Conservation (phyloP, 192 early-diverging fungal genomes). For the Piromyces finnis region DNA sequence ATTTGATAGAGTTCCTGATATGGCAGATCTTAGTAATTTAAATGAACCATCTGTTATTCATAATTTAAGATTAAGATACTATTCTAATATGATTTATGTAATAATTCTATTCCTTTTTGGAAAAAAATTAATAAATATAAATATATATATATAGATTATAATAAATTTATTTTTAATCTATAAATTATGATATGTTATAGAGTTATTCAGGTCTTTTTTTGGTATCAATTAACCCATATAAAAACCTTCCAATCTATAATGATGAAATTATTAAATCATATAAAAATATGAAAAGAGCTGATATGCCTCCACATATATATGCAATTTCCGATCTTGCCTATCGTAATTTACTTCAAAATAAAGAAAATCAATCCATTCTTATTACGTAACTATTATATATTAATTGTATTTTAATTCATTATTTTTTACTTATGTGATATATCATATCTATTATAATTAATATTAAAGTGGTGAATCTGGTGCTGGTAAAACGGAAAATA, state of each 20-base stretch:
- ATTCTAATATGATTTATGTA: conserved; percentile 83
- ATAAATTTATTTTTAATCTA: too few relatives aligned
- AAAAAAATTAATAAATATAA: too few relatives aligned
- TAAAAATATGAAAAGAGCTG: conserved; percentile 47
- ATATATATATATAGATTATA: too few relatives aligned
- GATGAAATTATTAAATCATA: conserved; percentile 56
- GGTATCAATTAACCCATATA: conserved; percentile 96
- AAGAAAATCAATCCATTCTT: conserved; percentile 91
- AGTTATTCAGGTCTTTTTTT: conserved; percentile 98
- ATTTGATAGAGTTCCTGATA: conserved; percentile 95
- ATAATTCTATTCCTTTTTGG: too few relatives aligned
- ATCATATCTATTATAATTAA: not conserved
- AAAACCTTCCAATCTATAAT: conserved; percentile 74
- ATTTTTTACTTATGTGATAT: too few relatives aligned
- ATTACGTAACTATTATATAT: conserved; percentile 66
- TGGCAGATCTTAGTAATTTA: conserved; percentile 90
- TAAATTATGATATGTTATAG: too few relatives aligned
- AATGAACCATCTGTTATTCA: conserved; percentile 98
- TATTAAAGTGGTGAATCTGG: conserved; percentile 78
- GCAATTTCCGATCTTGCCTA: conserved; percentile 84
- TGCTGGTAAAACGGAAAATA: conserved; percentile 99
- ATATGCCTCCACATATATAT: conserved; percentile 77
- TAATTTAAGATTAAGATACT: conserved; percentile 80
- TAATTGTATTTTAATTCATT: too few relatives aligned
- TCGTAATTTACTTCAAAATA: conserved; percentile 81